Evolutionary conservation across 495 filamentous ascomycete genomes (phyloP), one percentile per base, ranked within the genome.

Genomic region (Trichoderma gamsii): DNA sequence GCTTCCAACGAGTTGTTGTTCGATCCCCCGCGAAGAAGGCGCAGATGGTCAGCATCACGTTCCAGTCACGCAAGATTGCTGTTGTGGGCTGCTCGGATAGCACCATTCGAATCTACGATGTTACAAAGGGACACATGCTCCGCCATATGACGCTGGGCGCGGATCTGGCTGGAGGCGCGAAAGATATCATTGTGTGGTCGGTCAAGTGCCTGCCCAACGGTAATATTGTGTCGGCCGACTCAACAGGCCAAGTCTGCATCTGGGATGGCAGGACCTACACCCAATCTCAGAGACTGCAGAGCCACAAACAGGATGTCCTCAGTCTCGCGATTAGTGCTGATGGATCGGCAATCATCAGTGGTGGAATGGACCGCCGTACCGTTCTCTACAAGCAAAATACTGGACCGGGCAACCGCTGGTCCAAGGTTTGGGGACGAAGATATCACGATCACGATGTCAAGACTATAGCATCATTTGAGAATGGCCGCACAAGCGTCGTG

Each of bases 391-490:
- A 86, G 77, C 84, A 85, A 63, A 84, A 82, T 69, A 81, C 84
- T 49, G 84, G 86, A 65, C 84, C 87, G 64, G 80, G 79, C 41
- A 72, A 76, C 5, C 83, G 90, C 74, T 98, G 96, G 96, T 87
- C 85, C 15, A 92, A 95, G 78, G 79, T 91, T n/a, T 87, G 86
- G 71, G 92, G 96, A 72, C 81, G 88, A 68, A 83, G 92, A 73
- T 90, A 91, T 73, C 96, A 99, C 73, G 84, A 84, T 16, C 92
- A 97, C 74, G 95, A 99, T 81, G 92, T 98, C 70, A 97, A 97
- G 78, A 86, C 93, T 16, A 92, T 99, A 86, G 92, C 93, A 64
- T 87, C 90, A 18, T 98, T 92, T 66, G 93, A 97, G 76, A 87
- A 88, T 21, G 89, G 86, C 66, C 85, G 85, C 51, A 85, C 97